Evolutionary conservation across 129 eudicot genomes (phyloP), one percentile per base, ranked within the genome.

Genomic region (Deinandra increscens): DNA sequence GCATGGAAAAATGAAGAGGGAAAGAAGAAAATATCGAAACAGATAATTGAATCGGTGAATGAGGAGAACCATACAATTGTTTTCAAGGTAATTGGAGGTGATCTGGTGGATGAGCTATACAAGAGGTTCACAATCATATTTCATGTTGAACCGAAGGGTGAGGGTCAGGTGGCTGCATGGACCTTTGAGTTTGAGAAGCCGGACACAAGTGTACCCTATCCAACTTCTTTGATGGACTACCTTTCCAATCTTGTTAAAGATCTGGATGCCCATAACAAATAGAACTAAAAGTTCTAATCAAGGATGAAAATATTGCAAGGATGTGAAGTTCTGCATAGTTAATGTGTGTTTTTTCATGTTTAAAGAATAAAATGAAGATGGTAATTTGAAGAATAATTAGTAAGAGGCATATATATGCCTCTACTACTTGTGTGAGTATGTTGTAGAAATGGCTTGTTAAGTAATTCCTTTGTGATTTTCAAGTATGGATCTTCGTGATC

Each of bases 11-110:
- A 12, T 19, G 6, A 42, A 75, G 79, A 67, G 43, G 79, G 79
- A 10, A 68, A 66, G 46, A 66, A 58, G 66, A 66, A 45, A 59
- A 6, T 11, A n/a, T 44, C 68, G 3, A 75, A 67, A 36, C 74
- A 66, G 20, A 43, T 75, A 36, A 75, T 75, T 1, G 73, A 67
- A 66, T 64, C 72, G 1, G 73, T 75, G 34, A 44, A 75, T 6
- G 79, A 75, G 62, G 74, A 56, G 33, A 66, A 58, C 1, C 66
- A 75, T 29, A 17, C 18, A 68, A 42, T 58, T 6, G 63, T 60
- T 43, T 60, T 71, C 59, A 81, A 76, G 66, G 68, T 77, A 19
- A 81, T 84, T 1, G 93, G 77, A 78, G 96, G 96, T 69, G 89
- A 78, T 22, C 62, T 72, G 1, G 61, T 78, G 69, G 78, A 78